Conservation (phyloP, 306 rosid species). For the Clitoria ternatea region DNA sequence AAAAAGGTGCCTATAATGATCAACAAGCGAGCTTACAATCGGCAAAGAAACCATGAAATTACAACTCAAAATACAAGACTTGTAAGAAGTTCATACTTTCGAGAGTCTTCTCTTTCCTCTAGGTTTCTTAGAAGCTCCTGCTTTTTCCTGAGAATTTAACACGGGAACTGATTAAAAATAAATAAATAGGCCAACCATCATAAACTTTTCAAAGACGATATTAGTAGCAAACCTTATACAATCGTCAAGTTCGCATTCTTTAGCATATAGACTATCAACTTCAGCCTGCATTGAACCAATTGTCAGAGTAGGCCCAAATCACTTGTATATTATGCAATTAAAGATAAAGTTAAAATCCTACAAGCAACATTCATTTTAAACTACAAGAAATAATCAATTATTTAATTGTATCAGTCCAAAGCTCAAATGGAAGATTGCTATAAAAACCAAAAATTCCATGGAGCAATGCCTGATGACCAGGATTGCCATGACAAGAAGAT, state of each 20-base stretch:
- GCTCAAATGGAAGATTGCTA: not conserved
- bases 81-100: constrained; percentile 42
- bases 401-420: not conserved
- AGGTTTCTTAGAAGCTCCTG: constrained; percentile 57
- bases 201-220: not conserved
- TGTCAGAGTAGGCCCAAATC: constrained; percentile 19
- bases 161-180: constrained; percentile 6
- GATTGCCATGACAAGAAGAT: constrained; percentile 13
- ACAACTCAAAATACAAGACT: not conserved
- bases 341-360: constrained; percentile 16
- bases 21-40: constrained; percentile 26
- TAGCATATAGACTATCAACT: constrained; percentile 49
- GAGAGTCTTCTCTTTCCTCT: constrained; percentile 41
- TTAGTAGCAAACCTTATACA: constrained; percentile 54
- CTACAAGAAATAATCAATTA: not conserved
- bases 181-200: constrained; percentile 14
- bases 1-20: constrained; percentile 55
- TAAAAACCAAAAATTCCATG: constrained; percentile 11
- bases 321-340: not conserved
- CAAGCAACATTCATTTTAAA: constrained; percentile 17
- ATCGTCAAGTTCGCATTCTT: constrained; percentile 61
- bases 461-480: not conserved
- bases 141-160: constrained; percentile 48
- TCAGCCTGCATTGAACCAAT: constrained; percentile 59
- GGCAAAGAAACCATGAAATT: constrained; percentile 20